These are phyloP conservation scores for Zasmidium angulare DNA, from an alignment of 2,329 filamentous ascomycete genomes.

Conservation along the genomic window DNA sequence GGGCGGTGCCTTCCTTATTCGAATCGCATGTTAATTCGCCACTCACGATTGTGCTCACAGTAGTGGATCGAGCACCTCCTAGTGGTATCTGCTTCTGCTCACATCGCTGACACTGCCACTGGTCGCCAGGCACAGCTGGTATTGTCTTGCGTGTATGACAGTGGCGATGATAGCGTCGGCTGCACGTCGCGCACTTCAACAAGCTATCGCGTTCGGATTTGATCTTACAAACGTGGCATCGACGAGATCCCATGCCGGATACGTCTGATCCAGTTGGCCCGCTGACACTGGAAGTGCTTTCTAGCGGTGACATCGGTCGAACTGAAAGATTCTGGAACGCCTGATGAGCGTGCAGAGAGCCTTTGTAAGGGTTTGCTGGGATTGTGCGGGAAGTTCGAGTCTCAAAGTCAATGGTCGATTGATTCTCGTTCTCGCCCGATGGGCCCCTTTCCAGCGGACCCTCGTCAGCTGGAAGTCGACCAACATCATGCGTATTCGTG, in stretches of 20 bases:
- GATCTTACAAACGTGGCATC: constrained; percentile 13
- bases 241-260: neutral
- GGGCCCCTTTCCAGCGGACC: too few species aligned
- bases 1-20: too few species aligned
- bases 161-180: constrained; percentile 17
- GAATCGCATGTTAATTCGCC: too few species aligned
- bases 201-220: constrained; percentile 2
- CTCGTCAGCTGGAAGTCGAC: too few species aligned
- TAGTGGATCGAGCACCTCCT: neutral
- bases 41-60: too few species aligned
- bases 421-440: too few species aligned
- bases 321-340: too few species aligned
- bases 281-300: constrained; percentile 9
- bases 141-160: constrained; percentile 2
- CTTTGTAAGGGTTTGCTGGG: too few species aligned
- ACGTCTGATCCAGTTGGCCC: constrained; percentile 7
- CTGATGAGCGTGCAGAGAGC: too few species aligned
- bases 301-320: neutral
- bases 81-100: constrained; percentile 16
- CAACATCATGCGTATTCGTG: too few species aligned
- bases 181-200: constrained; percentile 15
- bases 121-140: constrained; percentile 10
- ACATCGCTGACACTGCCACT: constrained; percentile 32
- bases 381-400: too few species aligned
- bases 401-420: too few species aligned